A percentile compares a stretch with the other conserved stretches of the same genome.
Evolutionary conservation across 805 yeast genomes (phyloP).

Genomic region (Saccharomycopsis fibuligera): DNA sequence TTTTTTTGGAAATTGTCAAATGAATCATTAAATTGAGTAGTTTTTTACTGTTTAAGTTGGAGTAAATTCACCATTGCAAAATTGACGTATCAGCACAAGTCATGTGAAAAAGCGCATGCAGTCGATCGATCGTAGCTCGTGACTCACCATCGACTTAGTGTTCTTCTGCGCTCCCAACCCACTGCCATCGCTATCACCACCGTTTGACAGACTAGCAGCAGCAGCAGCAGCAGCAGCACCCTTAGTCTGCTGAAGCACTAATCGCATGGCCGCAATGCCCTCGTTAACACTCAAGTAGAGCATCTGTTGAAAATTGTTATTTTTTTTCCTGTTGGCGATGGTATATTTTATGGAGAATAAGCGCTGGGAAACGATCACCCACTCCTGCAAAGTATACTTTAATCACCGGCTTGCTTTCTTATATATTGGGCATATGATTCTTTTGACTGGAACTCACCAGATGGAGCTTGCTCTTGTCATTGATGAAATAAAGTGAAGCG

Average conservation of each 20-base stretch:
- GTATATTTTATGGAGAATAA: conserved; percentile 58
- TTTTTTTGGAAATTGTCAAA: too few relatives aligned
- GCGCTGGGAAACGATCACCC: conserved; percentile 84
- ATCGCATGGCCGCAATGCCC: conserved; percentile 49
- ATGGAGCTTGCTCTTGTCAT: conserved; percentile 17
- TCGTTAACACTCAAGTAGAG: conserved; percentile 41
- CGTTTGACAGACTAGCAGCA: too few relatives aligned
- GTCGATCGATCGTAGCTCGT: too few relatives aligned
- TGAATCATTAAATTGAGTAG: too few relatives aligned
- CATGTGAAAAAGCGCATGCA: too few relatives aligned
- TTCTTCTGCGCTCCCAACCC: too few relatives aligned
- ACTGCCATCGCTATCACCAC: too few relatives aligned
- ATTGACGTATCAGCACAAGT: too few relatives aligned
- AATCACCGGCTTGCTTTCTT: conserved; percentile 38
- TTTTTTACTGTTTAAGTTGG: too few relatives aligned
- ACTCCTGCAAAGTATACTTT: conserved; percentile 90
- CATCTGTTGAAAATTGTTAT: conserved; percentile 22
- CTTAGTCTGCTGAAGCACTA: conserved; percentile 42
- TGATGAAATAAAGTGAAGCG: conserved; percentile 43
- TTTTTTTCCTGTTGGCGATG: conserved; percentile 15
- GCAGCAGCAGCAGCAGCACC: too few relatives aligned
- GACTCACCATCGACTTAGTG: too few relatives aligned
- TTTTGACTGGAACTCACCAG: conserved; percentile 22
- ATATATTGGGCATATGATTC: neutral
- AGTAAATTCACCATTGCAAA: too few relatives aligned